These are phyloP conservation scores for Solanum rostratum DNA, from an alignment of 257 asterid genomes.

Conservation along the genomic window DNA sequence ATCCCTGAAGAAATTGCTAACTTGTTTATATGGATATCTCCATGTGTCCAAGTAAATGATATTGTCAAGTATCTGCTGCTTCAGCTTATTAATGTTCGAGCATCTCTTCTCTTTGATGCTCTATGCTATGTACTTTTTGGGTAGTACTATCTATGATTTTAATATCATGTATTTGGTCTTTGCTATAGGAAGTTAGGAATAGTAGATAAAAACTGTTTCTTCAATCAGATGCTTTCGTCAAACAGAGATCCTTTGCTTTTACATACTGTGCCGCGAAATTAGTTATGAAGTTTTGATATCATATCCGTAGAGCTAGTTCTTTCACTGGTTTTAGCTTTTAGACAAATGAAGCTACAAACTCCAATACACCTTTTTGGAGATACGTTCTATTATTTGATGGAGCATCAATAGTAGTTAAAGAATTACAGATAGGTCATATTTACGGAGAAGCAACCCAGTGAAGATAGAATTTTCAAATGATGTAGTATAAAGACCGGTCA, in stretches of 20 bases:
- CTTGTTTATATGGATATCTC: background rate
- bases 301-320: background rate
- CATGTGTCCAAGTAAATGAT: background rate
- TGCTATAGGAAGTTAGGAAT: background rate
- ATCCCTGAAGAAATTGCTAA: background rate
- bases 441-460: background rate
- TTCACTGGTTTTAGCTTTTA: background rate
- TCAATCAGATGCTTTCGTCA: background rate
- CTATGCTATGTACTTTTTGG: background rate
- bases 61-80: background rate
- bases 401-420: background rate
- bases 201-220: background rate
- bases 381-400: background rate
- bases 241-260: background rate
- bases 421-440: background rate
- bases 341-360: background rate
- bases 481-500: background rate
- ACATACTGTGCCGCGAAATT: background rate
- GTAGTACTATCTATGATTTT: background rate
- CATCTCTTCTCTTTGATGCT: background rate
- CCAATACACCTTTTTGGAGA: background rate
- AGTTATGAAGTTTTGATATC: background rate
- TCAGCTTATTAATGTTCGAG: background rate
- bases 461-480: background rate
- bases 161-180: background rate